Conservation (phyloP, 2,329 filamentous ascomycete genomes). For the Zopfia rhizophila region DNA sequence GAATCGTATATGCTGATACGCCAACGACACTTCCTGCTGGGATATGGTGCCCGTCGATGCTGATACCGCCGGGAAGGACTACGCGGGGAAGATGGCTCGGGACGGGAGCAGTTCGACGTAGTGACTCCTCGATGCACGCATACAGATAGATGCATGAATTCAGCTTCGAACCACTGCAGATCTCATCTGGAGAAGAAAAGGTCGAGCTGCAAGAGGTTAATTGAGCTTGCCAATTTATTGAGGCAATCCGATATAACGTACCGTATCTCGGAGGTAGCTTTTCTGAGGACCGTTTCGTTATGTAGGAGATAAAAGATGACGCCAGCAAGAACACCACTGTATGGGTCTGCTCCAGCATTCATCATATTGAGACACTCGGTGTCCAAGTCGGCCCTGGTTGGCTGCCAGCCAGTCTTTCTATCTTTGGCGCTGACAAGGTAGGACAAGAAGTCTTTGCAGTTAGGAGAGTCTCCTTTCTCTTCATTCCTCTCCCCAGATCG, state of each 20-base stretch:
- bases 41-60: slow-evolving; percentile 31
- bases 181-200: slow-evolving; percentile 28
- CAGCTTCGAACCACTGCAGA: slow-evolving; percentile 30
- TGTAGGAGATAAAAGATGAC: slow-evolving; percentile 53
- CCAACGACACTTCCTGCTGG: slow-evolving; percentile 36
- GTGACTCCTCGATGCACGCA: slow-evolving; percentile 46
- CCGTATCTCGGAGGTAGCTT: slow-evolving; percentile 36
- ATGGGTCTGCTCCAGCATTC: slow-evolving; percentile 55
- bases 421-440: slow-evolving; percentile 54
- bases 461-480: slow-evolving; percentile 17
- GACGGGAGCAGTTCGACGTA: slow-evolving; percentile 40
- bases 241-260: too few species aligned
- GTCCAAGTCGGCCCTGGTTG: slow-evolving; percentile 52
- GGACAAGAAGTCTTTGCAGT: slow-evolving; percentile 51
- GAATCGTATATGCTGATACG: slow-evolving; percentile 34
- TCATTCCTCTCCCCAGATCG: slow-evolving; percentile 2
- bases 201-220: slow-evolving; percentile 3
- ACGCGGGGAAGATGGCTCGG: slow-evolving; percentile 38
- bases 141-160: slow-evolving; percentile 39
- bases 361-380: slow-evolving; percentile 58
- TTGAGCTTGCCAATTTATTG: too few species aligned
- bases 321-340: slow-evolving; percentile 41
- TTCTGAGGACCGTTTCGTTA: slow-evolving; percentile 38
- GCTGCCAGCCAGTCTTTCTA: slow-evolving; percentile 50
- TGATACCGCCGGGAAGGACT: slow-evolving; percentile 37